phyloP scores from a whole-genome alignment of 2,329 filamentous ascomycete genomes.

The Periglandula ipomoeae region DNA sequence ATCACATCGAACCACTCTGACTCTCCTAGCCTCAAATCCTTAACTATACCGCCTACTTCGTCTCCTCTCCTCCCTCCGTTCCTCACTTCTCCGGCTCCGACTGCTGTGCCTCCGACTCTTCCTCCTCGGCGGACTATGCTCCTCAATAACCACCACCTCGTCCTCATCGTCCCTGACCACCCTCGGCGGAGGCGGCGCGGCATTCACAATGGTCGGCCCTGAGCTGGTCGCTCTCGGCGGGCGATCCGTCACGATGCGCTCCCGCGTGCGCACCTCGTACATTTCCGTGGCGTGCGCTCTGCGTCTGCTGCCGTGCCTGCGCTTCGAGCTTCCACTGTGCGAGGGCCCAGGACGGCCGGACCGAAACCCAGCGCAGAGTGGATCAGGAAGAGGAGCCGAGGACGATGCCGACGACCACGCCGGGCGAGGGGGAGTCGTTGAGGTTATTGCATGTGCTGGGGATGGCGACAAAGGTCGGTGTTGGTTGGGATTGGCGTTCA shows the following conservation, averaged over 20 bases:
- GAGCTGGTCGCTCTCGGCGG: too few relatives aligned
- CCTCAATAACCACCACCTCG: constrained; percentile 30
- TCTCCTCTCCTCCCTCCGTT: constrained; percentile 11
- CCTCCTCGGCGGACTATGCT: constrained; percentile 19
- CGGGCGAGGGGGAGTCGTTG: constrained; percentile 32
- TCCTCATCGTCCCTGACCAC: constrained; percentile 21
- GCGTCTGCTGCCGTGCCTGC: constrained; percentile 4
- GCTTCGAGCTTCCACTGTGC: too few relatives aligned
- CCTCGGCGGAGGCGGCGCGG: constrained; percentile 19
- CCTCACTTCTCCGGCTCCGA: constrained; percentile 11
- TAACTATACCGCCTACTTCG: neutral
- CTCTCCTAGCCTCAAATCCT: too few relatives aligned
- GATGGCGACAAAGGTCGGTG: constrained; percentile 21
- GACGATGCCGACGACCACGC: constrained; percentile 33
- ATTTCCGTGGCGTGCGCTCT: constrained; percentile 18
- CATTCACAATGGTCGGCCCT: too few relatives aligned
- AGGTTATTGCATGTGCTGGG: constrained; percentile 26
- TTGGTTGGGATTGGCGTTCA: too few relatives aligned
- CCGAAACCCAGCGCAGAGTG: constrained; percentile 39
- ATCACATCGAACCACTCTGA: too few relatives aligned
- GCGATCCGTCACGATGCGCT: constrained; percentile 11
- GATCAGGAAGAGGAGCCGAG: constrained; percentile 40
- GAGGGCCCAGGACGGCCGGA: constrained; percentile 20
- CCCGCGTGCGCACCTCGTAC: constrained; percentile 19
- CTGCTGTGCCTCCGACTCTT: constrained; percentile 14